phyloP scores from a whole-genome alignment of 805 yeast genomes.

The Wickerhamiella spandovensis region DNA sequence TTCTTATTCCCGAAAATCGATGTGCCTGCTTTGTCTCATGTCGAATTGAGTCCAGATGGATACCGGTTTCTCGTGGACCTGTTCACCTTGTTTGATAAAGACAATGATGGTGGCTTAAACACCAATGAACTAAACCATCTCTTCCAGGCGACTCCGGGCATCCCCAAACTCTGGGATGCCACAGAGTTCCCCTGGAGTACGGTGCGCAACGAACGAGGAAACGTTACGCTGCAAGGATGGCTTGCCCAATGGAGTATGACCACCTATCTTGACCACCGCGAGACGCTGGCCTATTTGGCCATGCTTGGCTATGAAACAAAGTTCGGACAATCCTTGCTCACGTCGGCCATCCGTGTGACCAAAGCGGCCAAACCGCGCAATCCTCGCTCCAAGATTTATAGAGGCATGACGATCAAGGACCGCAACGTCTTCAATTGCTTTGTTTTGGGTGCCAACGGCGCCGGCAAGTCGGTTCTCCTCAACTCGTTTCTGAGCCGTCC shows the following conservation, averaged over 20 bases:
- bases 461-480: slow-evolving; percentile 78
- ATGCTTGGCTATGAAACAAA: slow-evolving; percentile 67
- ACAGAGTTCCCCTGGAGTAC: slow-evolving; percentile 77
- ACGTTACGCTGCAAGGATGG: slow-evolving; percentile 95
- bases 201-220: slow-evolving; percentile 79
- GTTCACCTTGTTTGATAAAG: slow-evolving; percentile 77
- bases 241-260: slow-evolving; percentile 98
- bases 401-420: slow-evolving; percentile 54
- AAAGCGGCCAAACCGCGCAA: slow-evolving; percentile 62
- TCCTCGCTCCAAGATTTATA: slow-evolving; percentile 48
- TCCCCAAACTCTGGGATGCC: slow-evolving; percentile 77
- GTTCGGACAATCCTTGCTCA: slow-evolving; percentile 21
- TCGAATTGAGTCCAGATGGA: slow-evolving; percentile 85
- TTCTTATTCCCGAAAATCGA: slow-evolving; percentile 70
- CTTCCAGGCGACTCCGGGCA: slow-evolving; percentile 85
- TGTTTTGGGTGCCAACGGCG: slow-evolving; percentile 67
- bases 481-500: slow-evolving; percentile 71
- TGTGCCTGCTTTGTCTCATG: slow-evolving; percentile 61
- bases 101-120: slow-evolving; percentile 90
- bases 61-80: slow-evolving; percentile 84
- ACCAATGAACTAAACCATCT: slow-evolving; percentile 53
- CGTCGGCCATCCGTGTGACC: slow-evolving; percentile 60
- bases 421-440: slow-evolving; percentile 87
- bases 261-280: slow-evolving; percentile 69
- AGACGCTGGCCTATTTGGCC: slow-evolving; percentile 78